Conservation (phyloP, 441 rosid species). For the Bruguiera hainesii region DNA sequence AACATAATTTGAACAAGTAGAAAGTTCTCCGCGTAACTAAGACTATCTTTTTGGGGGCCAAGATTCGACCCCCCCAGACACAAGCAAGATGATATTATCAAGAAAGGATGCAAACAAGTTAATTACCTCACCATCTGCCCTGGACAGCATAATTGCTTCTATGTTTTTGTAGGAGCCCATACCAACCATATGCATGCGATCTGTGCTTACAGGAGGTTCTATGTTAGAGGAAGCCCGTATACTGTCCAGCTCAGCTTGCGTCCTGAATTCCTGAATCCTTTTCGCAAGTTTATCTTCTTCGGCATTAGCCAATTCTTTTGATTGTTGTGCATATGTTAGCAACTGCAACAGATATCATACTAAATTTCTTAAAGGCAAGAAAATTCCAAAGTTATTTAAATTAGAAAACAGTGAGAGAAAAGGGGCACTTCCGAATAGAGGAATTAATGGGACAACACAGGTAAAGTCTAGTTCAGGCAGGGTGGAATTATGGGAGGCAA, state of each 20-base stretch:
- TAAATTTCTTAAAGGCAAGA: slow-evolving; percentile 11
- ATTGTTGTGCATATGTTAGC: slow-evolving; percentile 82
- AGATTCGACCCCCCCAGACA: background rate
- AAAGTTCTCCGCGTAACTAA: background rate
- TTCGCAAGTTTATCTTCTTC: slow-evolving; percentile 84
- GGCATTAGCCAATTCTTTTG: slow-evolving; percentile 71
- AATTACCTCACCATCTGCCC: slow-evolving; percentile 68
- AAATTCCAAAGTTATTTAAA: background rate
- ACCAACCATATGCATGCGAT: slow-evolving; percentile 41
- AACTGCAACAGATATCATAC: slow-evolving; percentile 35
- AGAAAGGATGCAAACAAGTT: slow-evolving; percentile 10
- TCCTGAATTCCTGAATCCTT: slow-evolving; percentile 91
- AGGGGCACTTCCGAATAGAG: too few species aligned
- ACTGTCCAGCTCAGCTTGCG: slow-evolving; percentile 70
- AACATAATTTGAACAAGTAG: too few species aligned
- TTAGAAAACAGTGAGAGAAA: background rate
- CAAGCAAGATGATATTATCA: background rate
- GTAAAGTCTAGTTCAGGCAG: too few species aligned
- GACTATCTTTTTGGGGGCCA: background rate
- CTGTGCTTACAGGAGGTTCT: slow-evolving; percentile 41
- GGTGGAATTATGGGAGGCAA: too few species aligned
- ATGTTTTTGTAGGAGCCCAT: slow-evolving; percentile 45
- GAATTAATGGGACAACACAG: too few species aligned
- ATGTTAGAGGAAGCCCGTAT: slow-evolving; percentile 41
- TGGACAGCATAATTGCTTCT: slow-evolving; percentile 49